These are phyloP conservation scores for Pythium phragmitis DNA, from an alignment of 352 stramenopile species.

Conservation along the genomic window DNA sequence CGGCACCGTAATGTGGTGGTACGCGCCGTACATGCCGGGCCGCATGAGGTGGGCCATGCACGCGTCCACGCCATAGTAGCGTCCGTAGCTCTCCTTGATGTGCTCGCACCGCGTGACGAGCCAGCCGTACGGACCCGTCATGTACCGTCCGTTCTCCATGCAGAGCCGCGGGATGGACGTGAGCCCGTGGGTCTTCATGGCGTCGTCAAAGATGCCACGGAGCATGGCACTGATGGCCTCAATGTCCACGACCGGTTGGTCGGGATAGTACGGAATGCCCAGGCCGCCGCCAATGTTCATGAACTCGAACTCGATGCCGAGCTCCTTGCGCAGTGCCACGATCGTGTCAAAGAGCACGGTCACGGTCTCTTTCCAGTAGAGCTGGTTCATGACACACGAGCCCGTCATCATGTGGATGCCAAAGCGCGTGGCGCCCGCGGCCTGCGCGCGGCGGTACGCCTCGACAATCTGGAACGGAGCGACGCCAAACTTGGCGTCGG, in stretches of 20 bases:
- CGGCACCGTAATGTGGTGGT: constrained; percentile 87
- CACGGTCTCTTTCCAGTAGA: constrained; percentile 89
- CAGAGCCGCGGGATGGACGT: constrained; percentile 62
- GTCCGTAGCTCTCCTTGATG: constrained; percentile 84
- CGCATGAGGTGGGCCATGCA: constrained; percentile 92
- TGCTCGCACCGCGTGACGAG: constrained; percentile 81
- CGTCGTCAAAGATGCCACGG: constrained; percentile 71
- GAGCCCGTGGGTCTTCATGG: constrained; percentile 67
- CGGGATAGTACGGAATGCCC: constrained; percentile 84
- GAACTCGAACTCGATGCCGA: constrained; percentile 89
- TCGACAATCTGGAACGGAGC: constrained; percentile 87
- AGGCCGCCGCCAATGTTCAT: constrained; percentile 90
- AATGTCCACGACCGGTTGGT: constrained; percentile 71
- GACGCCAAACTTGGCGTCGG: constrained; percentile 89
- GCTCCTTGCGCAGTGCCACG: constrained; percentile 67
- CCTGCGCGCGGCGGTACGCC: constrained; percentile 80
- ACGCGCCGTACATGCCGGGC: constrained; percentile 88
- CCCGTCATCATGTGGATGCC: constrained; percentile 93
- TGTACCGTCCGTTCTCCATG: constrained; percentile 91
- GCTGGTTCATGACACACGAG: constrained; percentile 87
- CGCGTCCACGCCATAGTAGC: constrained; percentile 87
- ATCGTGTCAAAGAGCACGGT: constrained; percentile 84
- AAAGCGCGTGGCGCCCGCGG: constrained; percentile 79
- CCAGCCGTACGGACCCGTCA: constrained; percentile 88
- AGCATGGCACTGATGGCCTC: constrained; percentile 70